A percentile compares a stretch with the other conserved stretches of the same genome.
These are phyloP conservation scores for Cladophialophora psammophila DNA, from an alignment of 2,329 filamentous ascomycete species.

Conservation along the genomic window DNA sequence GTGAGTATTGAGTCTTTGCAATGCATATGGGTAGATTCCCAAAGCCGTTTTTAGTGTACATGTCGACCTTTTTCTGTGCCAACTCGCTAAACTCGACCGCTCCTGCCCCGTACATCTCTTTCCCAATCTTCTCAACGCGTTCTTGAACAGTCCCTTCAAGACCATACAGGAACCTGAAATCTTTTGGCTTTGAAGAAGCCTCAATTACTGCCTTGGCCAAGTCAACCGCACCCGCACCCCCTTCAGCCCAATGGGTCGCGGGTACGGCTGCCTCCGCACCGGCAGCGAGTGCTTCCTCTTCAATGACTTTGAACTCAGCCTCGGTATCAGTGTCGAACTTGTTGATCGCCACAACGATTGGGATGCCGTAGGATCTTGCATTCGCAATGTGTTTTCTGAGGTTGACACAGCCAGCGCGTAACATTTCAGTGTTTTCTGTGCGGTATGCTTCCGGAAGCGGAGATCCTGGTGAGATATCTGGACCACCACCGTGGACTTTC, in stretches of 20 bases:
- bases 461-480: slow-evolving; percentile 88
- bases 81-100: slow-evolving; percentile 92
- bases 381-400: slow-evolving; percentile 94
- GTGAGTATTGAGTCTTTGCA: slow-evolving; percentile 97
- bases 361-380: slow-evolving; percentile 85
- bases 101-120: slow-evolving; percentile 91
- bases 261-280: slow-evolving; percentile 93
- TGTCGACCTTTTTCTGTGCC: slow-evolving; percentile 95
- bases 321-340: slow-evolving; percentile 93
- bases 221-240: slow-evolving; percentile 87
- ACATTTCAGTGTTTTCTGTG: slow-evolving; percentile 90
- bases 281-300: slow-evolving; percentile 88
- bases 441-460: slow-evolving; percentile 87
- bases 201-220: slow-evolving; percentile 86
- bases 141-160: slow-evolving; percentile 81
- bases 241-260: slow-evolving; percentile 96
- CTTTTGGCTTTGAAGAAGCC: slow-evolving; percentile 81
- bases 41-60: slow-evolving; percentile 90
- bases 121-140: slow-evolving; percentile 88
- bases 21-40: slow-evolving; percentile 94
- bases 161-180: slow-evolving; percentile 86
- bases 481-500: slow-evolving; percentile 95
- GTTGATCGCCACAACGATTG: slow-evolving; percentile 97
- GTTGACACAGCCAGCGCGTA: slow-evolving; percentile 90
- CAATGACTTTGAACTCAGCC: slow-evolving; percentile 86